These are phyloP conservation scores for Trichoderma atrobrunneum DNA, from an alignment of 2,329 filamentous ascomycete species.

Conservation along the genomic window DNA sequence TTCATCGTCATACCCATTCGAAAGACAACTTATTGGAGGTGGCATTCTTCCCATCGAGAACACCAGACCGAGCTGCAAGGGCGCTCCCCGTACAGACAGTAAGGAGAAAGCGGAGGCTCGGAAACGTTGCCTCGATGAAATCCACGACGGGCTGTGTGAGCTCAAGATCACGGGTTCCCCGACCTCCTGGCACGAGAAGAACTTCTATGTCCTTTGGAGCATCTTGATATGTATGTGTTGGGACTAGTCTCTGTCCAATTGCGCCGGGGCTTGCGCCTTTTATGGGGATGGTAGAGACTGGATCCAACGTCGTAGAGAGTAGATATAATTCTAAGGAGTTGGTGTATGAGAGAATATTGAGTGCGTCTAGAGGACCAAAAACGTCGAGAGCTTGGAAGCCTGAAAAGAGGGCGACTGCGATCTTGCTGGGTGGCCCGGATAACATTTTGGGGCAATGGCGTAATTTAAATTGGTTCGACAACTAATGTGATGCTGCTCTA, in stretches of 20 bases:
- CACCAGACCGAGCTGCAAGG: slow-evolving; percentile 51
- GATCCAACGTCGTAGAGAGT: slow-evolving; percentile 28
- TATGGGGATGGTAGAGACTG: slow-evolving; percentile 29
- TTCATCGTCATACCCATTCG: slow-evolving; percentile 31
- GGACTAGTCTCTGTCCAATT: slow-evolving; percentile 33
- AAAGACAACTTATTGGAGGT: slow-evolving; percentile 61
- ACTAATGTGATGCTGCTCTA: not conserved
- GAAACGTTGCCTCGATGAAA: slow-evolving; percentile 44
- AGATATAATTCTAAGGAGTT: slow-evolving; percentile 28
- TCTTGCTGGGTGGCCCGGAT: slow-evolving; percentile 22
- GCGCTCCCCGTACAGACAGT: slow-evolving; percentile 61
- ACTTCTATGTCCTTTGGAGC: slow-evolving; percentile 37
- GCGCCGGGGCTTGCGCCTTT: slow-evolving; percentile 12
- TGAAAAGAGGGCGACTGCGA: slow-evolving; percentile 35
- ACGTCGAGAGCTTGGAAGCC: slow-evolving; percentile 40
- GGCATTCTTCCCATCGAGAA: slow-evolving; percentile 55
- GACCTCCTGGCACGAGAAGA: slow-evolving; percentile 40
- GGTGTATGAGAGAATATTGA: slow-evolving; percentile 30
- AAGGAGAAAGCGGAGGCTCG: slow-evolving; percentile 50
- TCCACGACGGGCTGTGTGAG: slow-evolving; percentile 30
- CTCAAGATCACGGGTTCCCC: slow-evolving; percentile 30
- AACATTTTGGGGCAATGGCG: not conserved
- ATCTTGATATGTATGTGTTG: slow-evolving; percentile 38
- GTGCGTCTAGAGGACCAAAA: slow-evolving; percentile 39
- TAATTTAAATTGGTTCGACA: not conserved